Conservation (phyloP, 1,139 yeast genomes). For the Pichia sp. region DNA sequence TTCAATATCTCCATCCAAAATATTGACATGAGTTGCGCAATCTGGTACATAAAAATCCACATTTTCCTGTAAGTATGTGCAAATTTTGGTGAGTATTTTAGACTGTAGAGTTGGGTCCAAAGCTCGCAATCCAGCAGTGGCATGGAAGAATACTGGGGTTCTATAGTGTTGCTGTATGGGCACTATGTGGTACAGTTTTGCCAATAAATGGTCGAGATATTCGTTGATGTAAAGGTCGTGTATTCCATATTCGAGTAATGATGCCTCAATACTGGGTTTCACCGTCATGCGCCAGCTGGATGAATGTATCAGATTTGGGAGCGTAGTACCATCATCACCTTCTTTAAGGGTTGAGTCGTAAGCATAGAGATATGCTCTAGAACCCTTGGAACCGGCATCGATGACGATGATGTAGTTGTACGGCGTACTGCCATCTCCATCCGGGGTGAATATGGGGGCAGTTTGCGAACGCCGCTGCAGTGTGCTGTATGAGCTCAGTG, state of each 20-base stretch:
- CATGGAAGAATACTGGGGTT: slow-evolving; percentile 71
- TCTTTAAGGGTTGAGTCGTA: slow-evolving; percentile 22
- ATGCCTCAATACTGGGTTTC: slow-evolving; percentile 63
- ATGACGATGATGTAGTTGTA: slow-evolving; percentile 65
- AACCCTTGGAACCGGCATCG: slow-evolving; percentile 82
- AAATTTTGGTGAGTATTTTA: slow-evolving; percentile 44
- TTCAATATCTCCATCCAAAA: slow-evolving; percentile 71
- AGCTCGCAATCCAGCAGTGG: slow-evolving; percentile 78
- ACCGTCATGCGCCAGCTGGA: slow-evolving; percentile 54
- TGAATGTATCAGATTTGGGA: slow-evolving; percentile 38
- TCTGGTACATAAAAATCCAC: slow-evolving; percentile 54
- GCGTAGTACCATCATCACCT: neutral
- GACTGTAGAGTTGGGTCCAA: slow-evolving; percentile 49
- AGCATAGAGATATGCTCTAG: slow-evolving; percentile 74
- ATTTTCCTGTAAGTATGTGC: slow-evolving; percentile 44
- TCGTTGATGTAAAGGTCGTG: slow-evolving; percentile 47
- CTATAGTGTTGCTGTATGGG: slow-evolving; percentile 63
- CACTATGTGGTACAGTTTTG: slow-evolving; percentile 49
- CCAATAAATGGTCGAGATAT: slow-evolving; percentile 50
- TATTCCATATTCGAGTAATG: no score
- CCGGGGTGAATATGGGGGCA: slow-evolving; percentile 23
- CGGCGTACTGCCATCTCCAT: slow-evolving; percentile 46
- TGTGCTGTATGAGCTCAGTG: neutral
- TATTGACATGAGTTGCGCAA: slow-evolving; percentile 53
- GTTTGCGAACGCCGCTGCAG: neutral